Percentiles rank a stretch among this genome's conserved stretches.
These are phyloP conservation scores for Asterophora lycoperdoides DNA, from an alignment of 768 basidiomycete species.

Conservation along the genomic window DNA sequence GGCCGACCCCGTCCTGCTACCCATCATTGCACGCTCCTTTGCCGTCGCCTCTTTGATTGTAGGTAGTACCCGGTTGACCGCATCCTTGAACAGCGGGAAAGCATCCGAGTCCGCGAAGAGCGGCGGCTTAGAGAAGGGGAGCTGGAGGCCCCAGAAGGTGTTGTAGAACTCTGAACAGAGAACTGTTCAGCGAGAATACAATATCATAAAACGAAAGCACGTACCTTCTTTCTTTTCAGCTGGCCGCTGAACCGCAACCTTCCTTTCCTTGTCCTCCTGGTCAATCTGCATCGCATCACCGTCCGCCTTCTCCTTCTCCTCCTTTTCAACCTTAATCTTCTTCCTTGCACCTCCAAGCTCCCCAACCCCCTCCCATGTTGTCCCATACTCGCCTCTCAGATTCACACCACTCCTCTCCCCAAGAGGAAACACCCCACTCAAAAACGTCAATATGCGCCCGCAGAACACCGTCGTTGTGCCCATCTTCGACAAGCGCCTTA, in stretches of 20 bases:
- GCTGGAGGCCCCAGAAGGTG: constrained; percentile 87
- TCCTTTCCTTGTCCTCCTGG: constrained; percentile 30
- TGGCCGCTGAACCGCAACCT: constrained; percentile 19
- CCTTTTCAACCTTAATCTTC: constrained; percentile 28
- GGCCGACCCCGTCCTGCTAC: constrained; percentile 48
- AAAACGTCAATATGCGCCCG: constrained; percentile 83
- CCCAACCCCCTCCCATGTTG: constrained; percentile 67
- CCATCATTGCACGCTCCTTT: constrained; percentile 87
- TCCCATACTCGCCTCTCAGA: constrained; percentile 81
- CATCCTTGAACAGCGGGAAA: constrained; percentile 63
- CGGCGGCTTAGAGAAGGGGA: constrained; percentile 78
- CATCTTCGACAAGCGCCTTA: constrained; percentile 83
- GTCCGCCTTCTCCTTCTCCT: constrained; percentile 19
- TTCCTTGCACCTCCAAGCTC: constrained; percentile 26
- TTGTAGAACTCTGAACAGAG: constrained; percentile 65
- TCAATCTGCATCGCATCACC: constrained; percentile 65
- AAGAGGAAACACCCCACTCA: constrained; percentile 81
- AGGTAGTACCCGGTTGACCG: constrained; percentile 68
- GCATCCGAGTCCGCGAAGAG: constrained; percentile 54
- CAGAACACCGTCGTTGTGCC: constrained; percentile 83
- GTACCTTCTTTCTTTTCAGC: constrained; percentile 63
- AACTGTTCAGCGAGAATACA: background rate
- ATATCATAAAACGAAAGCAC: background rate
- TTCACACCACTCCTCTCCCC: constrained; percentile 92
- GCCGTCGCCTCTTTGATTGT: constrained; percentile 83